Conservation (phyloP, 2,329 filamentous ascomycete genomes). For the Arthrobotrys sinensis region DNA sequence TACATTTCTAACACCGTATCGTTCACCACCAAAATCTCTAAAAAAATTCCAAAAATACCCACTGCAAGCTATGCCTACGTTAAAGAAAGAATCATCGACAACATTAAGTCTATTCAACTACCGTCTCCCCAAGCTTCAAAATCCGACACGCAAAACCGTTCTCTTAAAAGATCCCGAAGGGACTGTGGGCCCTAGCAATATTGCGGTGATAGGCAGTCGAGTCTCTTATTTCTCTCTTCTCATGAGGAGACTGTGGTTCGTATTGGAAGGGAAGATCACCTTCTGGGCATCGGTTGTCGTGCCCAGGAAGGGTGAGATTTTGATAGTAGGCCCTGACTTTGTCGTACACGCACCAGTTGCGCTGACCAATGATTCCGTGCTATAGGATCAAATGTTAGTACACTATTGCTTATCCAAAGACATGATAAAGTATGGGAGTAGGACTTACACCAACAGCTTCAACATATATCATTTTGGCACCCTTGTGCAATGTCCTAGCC, state of each 20-base stretch:
- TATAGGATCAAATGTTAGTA: slow-evolving; percentile 25
- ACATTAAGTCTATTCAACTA: not conserved
- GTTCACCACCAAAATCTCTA: no score
- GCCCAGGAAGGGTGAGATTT: slow-evolving; percentile 45
- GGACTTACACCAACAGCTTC: slow-evolving; percentile 57
- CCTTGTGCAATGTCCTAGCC: slow-evolving; percentile 29
- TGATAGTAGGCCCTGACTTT: slow-evolving; percentile 53
- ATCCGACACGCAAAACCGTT: not conserved
- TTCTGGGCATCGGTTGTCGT: slow-evolving; percentile 44
- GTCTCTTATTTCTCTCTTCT: slow-evolving; percentile 29
- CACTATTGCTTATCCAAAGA: not conserved
- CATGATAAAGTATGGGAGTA: not conserved
- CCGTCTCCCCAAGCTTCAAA: not conserved
- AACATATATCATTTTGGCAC: slow-evolving; percentile 54
- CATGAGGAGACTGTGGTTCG: not conserved
- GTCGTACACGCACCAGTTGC: slow-evolving; percentile 50
- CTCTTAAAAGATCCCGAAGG: not conserved
- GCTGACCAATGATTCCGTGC: slow-evolving; percentile 38
- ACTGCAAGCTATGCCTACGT: no score
- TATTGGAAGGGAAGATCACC: slow-evolving; percentile 36
- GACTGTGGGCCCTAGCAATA: slow-evolving; percentile 11
- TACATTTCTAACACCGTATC: no score
- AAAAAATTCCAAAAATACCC: no score
- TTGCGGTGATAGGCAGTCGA: slow-evolving; percentile 2
- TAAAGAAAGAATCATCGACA: not conserved